Evolutionary conservation across 73 alveolate genomes (phyloP).

Genomic region (Urostyla sp.): DNA sequence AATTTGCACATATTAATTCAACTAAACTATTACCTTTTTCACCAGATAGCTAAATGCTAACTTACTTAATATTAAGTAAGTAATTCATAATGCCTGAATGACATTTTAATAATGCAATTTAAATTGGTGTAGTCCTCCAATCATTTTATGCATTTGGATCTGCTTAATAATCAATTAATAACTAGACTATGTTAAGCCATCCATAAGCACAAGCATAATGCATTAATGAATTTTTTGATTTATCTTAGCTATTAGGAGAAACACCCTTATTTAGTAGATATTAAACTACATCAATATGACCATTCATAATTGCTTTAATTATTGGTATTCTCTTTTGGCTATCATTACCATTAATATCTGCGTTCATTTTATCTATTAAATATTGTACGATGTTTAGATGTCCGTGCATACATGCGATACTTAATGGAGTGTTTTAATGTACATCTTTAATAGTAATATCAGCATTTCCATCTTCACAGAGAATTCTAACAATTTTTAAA

Average conservation of each 20-base stretch:
- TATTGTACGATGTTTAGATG: slow-evolving; percentile 68
- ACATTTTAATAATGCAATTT: slow-evolving; percentile 90
- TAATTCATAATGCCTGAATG: slow-evolving; percentile 88
- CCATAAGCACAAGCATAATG: slow-evolving; percentile 93
- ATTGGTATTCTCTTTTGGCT: slow-evolving; percentile 74
- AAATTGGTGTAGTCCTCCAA: slow-evolving; percentile 95
- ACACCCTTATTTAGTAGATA: slow-evolving; percentile 64
- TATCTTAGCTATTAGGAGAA: slow-evolving; percentile 81
- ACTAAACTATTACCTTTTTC: slow-evolving; percentile 91
- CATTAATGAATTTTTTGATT: slow-evolving; percentile 86
- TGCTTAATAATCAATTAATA: slow-evolving; percentile 77
- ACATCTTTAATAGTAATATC: slow-evolving; percentile 74
- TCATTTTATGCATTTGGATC: slow-evolving; percentile 86
- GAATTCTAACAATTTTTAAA: slow-evolving; percentile 81
- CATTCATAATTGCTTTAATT: slow-evolving; percentile 78
- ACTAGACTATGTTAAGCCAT: slow-evolving; percentile 73
- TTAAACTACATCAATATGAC: slow-evolving; percentile 68
- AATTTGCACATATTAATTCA: slow-evolving; percentile 73
- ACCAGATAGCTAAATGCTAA: slow-evolving; percentile 87
- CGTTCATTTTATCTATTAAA: slow-evolving; percentile 54
- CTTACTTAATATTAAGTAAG: slow-evolving; percentile 31
- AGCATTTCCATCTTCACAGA: slow-evolving; percentile 76
- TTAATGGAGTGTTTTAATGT: slow-evolving; percentile 72
- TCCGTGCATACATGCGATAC: slow-evolving; percentile 63
- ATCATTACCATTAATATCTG: slow-evolving; percentile 67